Conservation (phyloP, 78 protist species). For the Mantamonas sphyraenae region DNA sequence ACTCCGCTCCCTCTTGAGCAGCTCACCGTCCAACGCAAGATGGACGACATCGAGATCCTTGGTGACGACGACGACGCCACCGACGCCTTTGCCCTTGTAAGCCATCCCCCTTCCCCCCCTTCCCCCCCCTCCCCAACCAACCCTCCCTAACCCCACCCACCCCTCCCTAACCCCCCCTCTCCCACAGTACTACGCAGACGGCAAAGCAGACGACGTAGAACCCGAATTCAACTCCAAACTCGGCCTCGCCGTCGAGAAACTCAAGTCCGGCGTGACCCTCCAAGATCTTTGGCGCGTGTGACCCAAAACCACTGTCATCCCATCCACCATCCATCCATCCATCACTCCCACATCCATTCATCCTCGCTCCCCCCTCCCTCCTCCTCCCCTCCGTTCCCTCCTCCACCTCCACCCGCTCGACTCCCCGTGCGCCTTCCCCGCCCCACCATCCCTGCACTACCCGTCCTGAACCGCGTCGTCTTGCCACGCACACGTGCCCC, state of each 20-base stretch:
- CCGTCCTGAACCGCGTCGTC: too few species aligned
- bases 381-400: too few species aligned
- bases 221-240: slow-evolving; percentile 1
- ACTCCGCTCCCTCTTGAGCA: not conserved
- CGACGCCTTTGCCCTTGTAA: slow-evolving; percentile 42
- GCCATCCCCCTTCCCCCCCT: not conserved
- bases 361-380: too few species aligned
- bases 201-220: not conserved
- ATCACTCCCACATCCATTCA: too few species aligned
- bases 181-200: slow-evolving; percentile 34
- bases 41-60: slow-evolving; percentile 35
- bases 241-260: slow-evolving; percentile 57
- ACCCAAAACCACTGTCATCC: too few species aligned
- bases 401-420: too few species aligned
- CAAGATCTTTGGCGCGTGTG: slow-evolving; percentile 34
- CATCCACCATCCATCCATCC: too few species aligned
- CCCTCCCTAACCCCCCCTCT: too few species aligned
- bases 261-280: slow-evolving; percentile 15
- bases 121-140: not conserved
- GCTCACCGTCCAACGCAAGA: not conserved
- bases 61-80: slow-evolving; percentile 4
- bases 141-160: too few species aligned
- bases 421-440: too few species aligned
- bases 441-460: too few species aligned
- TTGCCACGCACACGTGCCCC: too few species aligned